Evolutionary conservation across 495 filamentous ascomycete genomes (phyloP).

Genomic region (Neurospora sp.): DNA sequence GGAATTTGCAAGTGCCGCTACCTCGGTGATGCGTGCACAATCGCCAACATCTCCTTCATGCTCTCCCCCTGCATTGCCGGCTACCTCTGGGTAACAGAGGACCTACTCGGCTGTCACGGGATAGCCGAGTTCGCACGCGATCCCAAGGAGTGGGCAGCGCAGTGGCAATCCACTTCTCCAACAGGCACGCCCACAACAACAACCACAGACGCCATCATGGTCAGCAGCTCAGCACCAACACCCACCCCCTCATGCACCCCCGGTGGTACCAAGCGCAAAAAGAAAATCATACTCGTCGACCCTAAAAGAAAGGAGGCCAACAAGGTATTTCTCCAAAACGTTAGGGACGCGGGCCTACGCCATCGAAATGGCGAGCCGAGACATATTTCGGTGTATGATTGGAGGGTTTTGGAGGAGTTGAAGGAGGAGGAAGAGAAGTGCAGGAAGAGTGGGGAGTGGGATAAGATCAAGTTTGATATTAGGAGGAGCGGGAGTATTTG

Average conservation of each 20-base stretch:
- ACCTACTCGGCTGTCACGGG: conserved; percentile 33
- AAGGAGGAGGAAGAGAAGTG: conserved; percentile 25
- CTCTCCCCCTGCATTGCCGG: conserved; percentile 35
- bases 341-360: conserved; percentile 25
- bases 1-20: background rate
- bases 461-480: conserved; percentile 1
- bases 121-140: conserved; percentile 20
- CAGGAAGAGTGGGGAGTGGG: background rate
- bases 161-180: background rate
- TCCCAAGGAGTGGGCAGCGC: conserved; percentile 19
- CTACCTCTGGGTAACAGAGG: conserved; percentile 31
- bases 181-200: background rate
- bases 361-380: conserved; percentile 23
- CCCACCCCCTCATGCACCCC: conserved; percentile 20
- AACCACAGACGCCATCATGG: conserved; percentile 13
- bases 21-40: conserved; percentile 14
- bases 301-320: conserved; percentile 27
- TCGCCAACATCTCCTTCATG: conserved; percentile 30
- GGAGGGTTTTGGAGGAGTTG: conserved; percentile 37
- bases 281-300: conserved; percentile 39
- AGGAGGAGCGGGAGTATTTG: conserved; percentile 5
- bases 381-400: conserved; percentile 39
- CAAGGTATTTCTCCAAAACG: conserved; percentile 22
- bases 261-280: conserved; percentile 14
- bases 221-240: conserved; percentile 16